Evolutionary conservation across 108 stramenopile species (phyloP), one percentile per base, ranked within the genome.

Genomic region (Conticribra weissflogii): DNA sequence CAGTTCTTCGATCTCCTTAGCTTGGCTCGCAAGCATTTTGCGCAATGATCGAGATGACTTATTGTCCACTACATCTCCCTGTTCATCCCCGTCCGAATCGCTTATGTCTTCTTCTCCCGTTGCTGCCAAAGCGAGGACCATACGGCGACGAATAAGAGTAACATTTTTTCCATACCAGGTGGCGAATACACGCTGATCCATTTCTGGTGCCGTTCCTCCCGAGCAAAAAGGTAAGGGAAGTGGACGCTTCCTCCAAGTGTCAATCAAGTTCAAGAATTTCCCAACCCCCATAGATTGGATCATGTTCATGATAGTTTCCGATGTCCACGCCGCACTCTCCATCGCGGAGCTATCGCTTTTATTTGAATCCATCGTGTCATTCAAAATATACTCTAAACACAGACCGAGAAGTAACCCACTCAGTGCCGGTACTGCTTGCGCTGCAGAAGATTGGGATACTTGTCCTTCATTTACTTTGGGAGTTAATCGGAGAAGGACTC

Each of bases 401-500:
- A 89, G 68, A 9, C 91, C 91, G 24, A 93, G 74, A 46, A 93
- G 53, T 19, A 93, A 57, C 24, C 85, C 79, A 45, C 78, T 74
- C 55, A 89, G 34, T 18, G 74, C 78, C 63, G 82, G 36, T 0
- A 79, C 48, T 2, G 77, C 52, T 24, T 55, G 53, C 44, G 44
- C 14, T 21, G 49, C 45, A 0, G 59, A 19, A 72, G n/a, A 29
- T 23, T 18, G 62, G 17, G 59, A 8, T 51, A n/a, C 50, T n/a
- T n/a, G n/a, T 12, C 25, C 4, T 34, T 45, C 36, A 24, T 55
- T 33, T 2, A 28, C 16, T 19, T 19, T 52, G 47, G 48, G 50
- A 36, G 64, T 78, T 1, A 65, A 60, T 53, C 77, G 69, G 52
- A 78, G 58, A 46, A 78, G 56, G 0, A 78, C 58, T 28, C 77